Base-by-base conservation (phyloP, 192 early-diverging fungal species). In the Backusella westeae region DNA sequence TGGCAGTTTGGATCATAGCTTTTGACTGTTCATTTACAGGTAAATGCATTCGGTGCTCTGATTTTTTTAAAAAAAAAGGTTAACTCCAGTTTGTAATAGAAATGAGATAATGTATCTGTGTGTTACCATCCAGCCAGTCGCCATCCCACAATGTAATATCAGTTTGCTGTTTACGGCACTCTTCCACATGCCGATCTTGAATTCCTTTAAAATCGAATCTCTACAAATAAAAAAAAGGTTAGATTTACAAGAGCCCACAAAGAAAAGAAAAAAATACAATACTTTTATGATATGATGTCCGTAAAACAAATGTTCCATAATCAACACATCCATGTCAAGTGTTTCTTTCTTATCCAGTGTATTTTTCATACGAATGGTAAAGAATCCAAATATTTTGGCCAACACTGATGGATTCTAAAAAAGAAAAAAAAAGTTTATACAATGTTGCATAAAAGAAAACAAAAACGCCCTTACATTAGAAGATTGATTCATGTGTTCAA, bases 281-380 rank as follows among this genome's bases (percentile, higher is more conserved):
- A 93, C 91, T 66, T 85, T 81, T 6, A 86, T 87, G 71, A 95
- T 92, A 19, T 85, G 88, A 75, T 88, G 82, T 32, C 92, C 89
- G 71, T 87, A 96, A 75, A 96, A 98, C 39, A 98, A 81, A 75
- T 98, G 96, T 78, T 98, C 96, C 96, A 97, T 97, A 14, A 98
- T 94, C 23, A 97, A 80, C 8, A 97, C 88, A 77, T 95, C 95
- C 82, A 98, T 92, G 34, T 94, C 92, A 69, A 93, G 74, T 63
- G 12, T 63, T 32, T 79, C 77, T 41, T 93, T 90, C 36, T 94
- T 91, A 19, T 90, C 90, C 4, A 87, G 77, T 1, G 88, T 79
- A 73, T 93, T 95, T 73, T 91, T 94, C 80, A 91, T 94, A 21
- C 92, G 90, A 38, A 98, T 89, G 15, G 90, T 91, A 73, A 96